Evolutionary conservation across 169 alveolate species (phyloP).

Genomic region (Blepharisma undulans): DNA sequence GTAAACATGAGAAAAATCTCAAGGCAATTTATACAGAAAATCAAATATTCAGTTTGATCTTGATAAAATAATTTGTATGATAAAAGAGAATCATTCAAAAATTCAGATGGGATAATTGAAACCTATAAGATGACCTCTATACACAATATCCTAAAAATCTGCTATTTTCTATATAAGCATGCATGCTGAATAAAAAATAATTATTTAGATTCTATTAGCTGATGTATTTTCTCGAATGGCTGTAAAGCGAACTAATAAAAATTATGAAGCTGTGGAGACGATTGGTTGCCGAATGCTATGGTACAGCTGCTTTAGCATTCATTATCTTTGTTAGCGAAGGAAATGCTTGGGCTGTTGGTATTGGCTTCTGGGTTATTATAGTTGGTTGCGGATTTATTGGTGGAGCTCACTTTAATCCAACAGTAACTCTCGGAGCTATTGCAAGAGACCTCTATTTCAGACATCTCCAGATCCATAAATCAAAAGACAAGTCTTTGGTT

Average conservation of each 20-base stretch:
- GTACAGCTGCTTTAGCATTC: background rate
- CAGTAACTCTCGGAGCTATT: background rate
- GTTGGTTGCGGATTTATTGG: background rate
- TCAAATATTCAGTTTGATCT: too few relatives aligned
- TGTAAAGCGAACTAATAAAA: background rate
- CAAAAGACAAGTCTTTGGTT: background rate
- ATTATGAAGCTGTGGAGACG: background rate
- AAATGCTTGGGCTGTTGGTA: background rate
- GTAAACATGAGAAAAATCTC: background rate
- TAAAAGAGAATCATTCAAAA: too few relatives aligned
- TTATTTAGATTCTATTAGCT: background rate
- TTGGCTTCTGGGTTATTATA: background rate
- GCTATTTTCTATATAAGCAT: background rate
- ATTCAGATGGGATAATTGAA: too few relatives aligned
- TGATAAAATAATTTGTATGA: too few relatives aligned
- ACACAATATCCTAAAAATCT: background rate
- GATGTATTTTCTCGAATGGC: background rate
- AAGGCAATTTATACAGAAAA: too few relatives aligned
- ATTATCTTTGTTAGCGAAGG: background rate
- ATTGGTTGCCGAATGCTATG: background rate
- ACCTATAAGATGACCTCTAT: background rate
- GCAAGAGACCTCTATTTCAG: background rate
- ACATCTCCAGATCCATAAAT: background rate
- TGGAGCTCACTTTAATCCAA: background rate
- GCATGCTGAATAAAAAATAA: too few relatives aligned